Conservation (phyloP, 208 protist species). For the Naegleria gruberi region DNA sequence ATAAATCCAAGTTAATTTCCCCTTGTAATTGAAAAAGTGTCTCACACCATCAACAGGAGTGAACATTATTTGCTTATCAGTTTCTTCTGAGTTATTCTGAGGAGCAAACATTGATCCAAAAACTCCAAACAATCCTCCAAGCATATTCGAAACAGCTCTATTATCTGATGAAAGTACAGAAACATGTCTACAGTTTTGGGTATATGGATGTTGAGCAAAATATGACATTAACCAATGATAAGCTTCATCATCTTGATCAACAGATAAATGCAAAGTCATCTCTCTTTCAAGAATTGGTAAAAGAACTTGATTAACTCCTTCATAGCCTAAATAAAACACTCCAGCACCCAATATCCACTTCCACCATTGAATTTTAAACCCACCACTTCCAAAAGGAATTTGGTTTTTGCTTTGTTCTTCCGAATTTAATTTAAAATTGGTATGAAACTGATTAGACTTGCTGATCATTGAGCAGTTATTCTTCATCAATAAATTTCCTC, state of each 20-base stretch:
- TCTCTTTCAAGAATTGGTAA: background rate
- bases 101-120: background rate
- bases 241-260: background rate
- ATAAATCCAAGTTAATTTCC: background rate
- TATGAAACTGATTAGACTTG: background rate
- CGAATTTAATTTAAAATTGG: too few relatives aligned
- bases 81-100: background rate
- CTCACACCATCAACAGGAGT: background rate
- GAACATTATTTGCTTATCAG: background rate
- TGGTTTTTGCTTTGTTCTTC: too few relatives aligned
- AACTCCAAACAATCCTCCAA: background rate
- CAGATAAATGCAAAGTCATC: background rate
- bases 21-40: constrained; percentile 6
- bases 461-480: background rate
- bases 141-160: background rate
- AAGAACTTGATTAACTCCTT: background rate
- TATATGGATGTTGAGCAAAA: constrained; percentile 4
- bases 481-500: background rate
- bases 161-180: background rate
- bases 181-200: background rate
- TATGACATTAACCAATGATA: constrained; percentile 9
- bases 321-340: background rate
- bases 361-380: background rate
- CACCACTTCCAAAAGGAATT: too few relatives aligned
- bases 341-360: background rate